phyloP scores from a whole-genome alignment of 495 filamentous ascomycete species.

The Daldinia decipiens region DNA sequence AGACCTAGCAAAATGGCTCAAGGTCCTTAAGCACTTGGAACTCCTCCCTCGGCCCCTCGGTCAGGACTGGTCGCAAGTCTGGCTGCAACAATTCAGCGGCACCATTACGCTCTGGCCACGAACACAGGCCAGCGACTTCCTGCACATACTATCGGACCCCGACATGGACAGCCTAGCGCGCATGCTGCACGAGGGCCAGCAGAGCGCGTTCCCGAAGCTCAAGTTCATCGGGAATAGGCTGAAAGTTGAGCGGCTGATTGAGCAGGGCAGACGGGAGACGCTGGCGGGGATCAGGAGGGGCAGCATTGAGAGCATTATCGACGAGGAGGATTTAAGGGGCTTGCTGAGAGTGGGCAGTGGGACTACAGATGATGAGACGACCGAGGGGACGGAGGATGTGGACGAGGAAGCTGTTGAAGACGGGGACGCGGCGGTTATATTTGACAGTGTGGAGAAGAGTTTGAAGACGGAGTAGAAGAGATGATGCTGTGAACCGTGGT shows the following conservation, averaged over 20 bases:
- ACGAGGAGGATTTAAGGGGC: conserved; percentile 55
- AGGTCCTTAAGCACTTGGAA: conserved; percentile 90
- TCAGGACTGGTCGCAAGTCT: conserved; percentile 96
- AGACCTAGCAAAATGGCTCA: conserved; percentile 95
- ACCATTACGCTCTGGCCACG: conserved; percentile 97
- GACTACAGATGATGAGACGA: conserved; percentile 46
- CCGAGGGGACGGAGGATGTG: conserved; percentile 27
- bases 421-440: too few species aligned
- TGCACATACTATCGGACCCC: conserved; percentile 86
- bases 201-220: conserved; percentile 86
- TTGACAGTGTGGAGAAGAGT: conserved; percentile 5
- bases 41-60: conserved; percentile 89
- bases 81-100: conserved; percentile 93
- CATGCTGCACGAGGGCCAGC: conserved; percentile 90
- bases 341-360: conserved; percentile 42
- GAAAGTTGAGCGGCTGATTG: conserved; percentile 81
- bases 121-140: conserved; percentile 77
- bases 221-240: conserved; percentile 89
- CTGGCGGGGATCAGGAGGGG: conserved; percentile 51
- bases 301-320: conserved; percentile 58
- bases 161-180: conserved; percentile 74
- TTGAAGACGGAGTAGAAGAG: conserved; percentile 15
- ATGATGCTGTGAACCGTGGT: background rate
- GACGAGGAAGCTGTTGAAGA: conserved; percentile 28
- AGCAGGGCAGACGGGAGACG: conserved; percentile 73